phyloP scores from a whole-genome alignment of 1,139 yeast species.

The Candida glucosophila region DNA sequence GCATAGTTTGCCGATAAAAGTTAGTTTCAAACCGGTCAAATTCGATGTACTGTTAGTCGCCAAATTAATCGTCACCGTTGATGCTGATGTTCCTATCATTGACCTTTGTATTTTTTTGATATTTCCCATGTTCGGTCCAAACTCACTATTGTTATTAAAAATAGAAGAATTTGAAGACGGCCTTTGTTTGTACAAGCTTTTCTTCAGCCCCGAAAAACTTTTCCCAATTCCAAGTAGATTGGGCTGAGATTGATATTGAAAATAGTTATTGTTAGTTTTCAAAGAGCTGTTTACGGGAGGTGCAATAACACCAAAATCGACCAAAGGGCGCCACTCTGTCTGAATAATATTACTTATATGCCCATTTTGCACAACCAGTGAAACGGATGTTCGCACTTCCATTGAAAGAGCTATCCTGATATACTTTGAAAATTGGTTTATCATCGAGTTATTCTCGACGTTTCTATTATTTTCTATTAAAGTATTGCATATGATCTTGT shows the following conservation, averaged over 20 bases:
- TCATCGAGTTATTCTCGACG: slow-evolving; percentile 10
- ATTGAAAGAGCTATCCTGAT: slow-evolving; percentile 15
- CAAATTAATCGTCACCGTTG: slow-evolving; percentile 37
- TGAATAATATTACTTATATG: slow-evolving; percentile 27
- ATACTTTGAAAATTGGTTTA: slow-evolving; percentile 3
- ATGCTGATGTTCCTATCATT: slow-evolving; percentile 32
- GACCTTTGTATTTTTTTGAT: slow-evolving; percentile 9
- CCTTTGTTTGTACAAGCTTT: slow-evolving; percentile 4
- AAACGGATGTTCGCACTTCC: slow-evolving; percentile 4
- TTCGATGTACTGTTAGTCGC: slow-evolving; percentile 24
- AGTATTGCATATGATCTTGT: slow-evolving; percentile 30
- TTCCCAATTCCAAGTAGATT: too few relatives aligned
- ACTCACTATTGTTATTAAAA: not conserved
- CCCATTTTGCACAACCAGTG: too few relatives aligned
- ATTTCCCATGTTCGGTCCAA: slow-evolving; percentile 4
- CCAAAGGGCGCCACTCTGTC: slow-evolving; percentile 53
- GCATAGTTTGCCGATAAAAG: slow-evolving; percentile 56
- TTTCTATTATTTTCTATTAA: slow-evolving; percentile 15
- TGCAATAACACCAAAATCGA: slow-evolving; percentile 47
- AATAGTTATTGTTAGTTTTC: slow-evolving; percentile 17
- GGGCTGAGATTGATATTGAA: slow-evolving; percentile 15
- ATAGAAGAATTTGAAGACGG: slow-evolving; percentile 2
- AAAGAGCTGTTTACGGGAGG: slow-evolving; percentile 37
- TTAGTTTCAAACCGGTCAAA: slow-evolving; percentile 44
- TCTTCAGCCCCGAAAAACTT: slow-evolving; percentile 9